Evolutionary conservation across 2,329 filamentous ascomycete species (phyloP), one percentile per base, ranked within the genome.

Genomic region (Bipolaris oryzae): DNA sequence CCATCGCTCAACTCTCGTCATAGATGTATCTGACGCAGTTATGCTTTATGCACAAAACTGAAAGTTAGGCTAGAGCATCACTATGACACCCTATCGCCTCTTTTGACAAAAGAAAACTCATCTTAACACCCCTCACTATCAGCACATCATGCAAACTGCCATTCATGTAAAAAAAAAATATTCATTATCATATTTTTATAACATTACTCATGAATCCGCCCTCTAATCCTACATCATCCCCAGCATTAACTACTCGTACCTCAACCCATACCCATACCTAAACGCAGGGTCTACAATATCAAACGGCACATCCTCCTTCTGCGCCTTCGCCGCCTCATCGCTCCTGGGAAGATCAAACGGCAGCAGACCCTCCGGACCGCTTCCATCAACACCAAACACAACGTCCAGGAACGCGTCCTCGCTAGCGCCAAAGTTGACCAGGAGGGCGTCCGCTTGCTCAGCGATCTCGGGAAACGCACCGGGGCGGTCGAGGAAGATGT

Each of bases 261-360:
- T 70, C 57, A 77, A 52, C 3, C 74, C 74, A 59, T 76, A 53
- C 3, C 74, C 75, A 53, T 68, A 77, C 41, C 62, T 66, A 48
- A 74, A 76, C 1, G 73, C 64, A 1, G 75, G 73, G 48, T 77
- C 62, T 44, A 60, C 62, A 0, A 74, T 77, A 60, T 77, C 76
- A 56, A 76, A 77, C 0, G 75, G 74, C 45, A 77, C 67, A 51
- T 77, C 74, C 57, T 74, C 74, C 37, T 53, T 59, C 20, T 55
- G 66, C 15, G 58, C 73, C 43, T 76, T 73, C 0, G 81, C 81
- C 1, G 80, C 81, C 42, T 69, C 73, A 60, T 76, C 75, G 5
- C 78, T 80, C 10, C 77, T 63, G 0, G 81, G 80, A 33, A 84
- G 51, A 63, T 83, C 81, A 63, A 81, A 81, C 0, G 80, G 80